Conservation (phyloP, 1,284 basidiomycete genomes). For the Meripilus lineatus region DNA sequence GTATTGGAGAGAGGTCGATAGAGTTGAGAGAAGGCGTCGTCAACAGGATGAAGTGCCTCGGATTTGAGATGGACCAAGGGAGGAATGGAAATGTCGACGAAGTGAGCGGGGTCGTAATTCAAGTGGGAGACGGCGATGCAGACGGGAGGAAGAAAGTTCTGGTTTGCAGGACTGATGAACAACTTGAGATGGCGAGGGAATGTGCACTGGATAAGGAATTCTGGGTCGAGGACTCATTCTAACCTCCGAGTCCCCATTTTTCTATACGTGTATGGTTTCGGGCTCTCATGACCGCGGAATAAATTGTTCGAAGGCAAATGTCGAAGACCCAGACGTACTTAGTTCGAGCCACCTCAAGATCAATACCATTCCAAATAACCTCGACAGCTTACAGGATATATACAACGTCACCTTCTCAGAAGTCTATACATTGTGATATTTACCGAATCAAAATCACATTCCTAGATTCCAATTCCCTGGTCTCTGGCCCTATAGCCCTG, state of each 20-base stretch:
- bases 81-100: constrained; percentile 38
- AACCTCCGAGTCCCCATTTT: no score
- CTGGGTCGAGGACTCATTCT: constrained; percentile 27
- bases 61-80: constrained; percentile 43
- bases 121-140: constrained; percentile 34
- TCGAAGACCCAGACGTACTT: no score
- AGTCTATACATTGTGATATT: no score
- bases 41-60: constrained; percentile 51
- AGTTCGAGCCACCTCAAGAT: no score
- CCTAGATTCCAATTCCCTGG: constrained; percentile 7
- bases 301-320: no score
- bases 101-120: constrained; percentile 33
- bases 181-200: constrained; percentile 63
- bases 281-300: no score
- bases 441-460: no score
- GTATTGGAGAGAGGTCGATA: constrained; percentile 74
- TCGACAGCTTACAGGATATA: no score
- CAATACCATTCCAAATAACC: no score
- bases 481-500: constrained; percentile 10
- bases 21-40: constrained; percentile 57
- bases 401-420: no score
- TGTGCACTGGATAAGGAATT: constrained; percentile 42
- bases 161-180: constrained; percentile 63
- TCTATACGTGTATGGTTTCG: no score
- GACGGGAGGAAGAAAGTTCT: constrained; percentile 36